phyloP scores from a whole-genome alignment of 495 filamentous ascomycete genomes.

The Aspergillus sparsus region DNA sequence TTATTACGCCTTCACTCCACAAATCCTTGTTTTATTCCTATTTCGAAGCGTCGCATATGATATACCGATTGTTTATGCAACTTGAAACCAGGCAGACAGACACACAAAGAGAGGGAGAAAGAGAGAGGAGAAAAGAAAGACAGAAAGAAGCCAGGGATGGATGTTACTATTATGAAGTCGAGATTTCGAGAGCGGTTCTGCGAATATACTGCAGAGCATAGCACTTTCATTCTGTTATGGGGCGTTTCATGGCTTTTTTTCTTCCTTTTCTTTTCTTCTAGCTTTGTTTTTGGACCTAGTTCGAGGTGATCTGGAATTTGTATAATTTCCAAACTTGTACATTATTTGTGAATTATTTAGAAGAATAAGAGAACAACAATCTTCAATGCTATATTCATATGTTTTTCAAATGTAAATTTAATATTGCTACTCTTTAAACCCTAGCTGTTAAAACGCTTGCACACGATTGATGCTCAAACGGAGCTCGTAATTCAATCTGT shows the following conservation, averaged over 20 bases:
- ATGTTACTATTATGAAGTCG: too few species aligned
- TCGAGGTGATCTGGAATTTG: constrained; percentile 1
- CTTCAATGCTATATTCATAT: too few species aligned
- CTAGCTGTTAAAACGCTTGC: too few species aligned
- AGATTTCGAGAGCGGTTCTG: neutral
- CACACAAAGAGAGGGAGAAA: too few species aligned
- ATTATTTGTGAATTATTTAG: constrained; percentile 3
- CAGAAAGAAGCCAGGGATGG: neutral
- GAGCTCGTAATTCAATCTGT: too few species aligned
- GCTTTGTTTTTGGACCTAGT: neutral
- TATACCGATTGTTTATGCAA: neutral
- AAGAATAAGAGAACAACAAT: neutral
- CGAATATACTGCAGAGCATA: neutral
- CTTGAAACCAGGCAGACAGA: neutral
- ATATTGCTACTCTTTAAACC: too few species aligned
- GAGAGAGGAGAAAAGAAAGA: neutral
- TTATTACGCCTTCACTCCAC: neutral
- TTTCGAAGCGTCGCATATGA: constrained; percentile 3
- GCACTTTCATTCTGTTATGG: neutral
- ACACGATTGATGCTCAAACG: too few species aligned
- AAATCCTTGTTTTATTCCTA: constrained; percentile 6
- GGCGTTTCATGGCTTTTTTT: constrained; percentile 2
- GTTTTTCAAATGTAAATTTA: too few species aligned
- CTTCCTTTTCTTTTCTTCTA: constrained; percentile 1
- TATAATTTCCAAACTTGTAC: constrained; percentile 15